These are phyloP conservation scores for Aegilops umbellulata DNA, from an alignment of 176 grass and related monocot species.

Conservation along the genomic window DNA sequence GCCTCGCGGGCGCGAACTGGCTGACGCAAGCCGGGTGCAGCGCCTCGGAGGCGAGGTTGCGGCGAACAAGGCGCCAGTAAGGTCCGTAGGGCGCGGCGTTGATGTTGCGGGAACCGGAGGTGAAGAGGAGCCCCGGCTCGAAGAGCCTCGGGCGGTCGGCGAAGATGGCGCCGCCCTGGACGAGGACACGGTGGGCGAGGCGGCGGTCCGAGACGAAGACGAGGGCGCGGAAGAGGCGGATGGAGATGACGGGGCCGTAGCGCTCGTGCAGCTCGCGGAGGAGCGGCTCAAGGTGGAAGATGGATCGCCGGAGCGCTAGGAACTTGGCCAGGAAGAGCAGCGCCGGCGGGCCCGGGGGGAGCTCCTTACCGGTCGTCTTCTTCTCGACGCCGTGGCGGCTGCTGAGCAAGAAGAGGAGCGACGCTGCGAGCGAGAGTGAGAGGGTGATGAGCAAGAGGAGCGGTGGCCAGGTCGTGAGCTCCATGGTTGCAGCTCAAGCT, in stretches of 20 bases:
- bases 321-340: slow-evolving; percentile 27
- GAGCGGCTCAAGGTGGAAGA: slow-evolving; percentile 19
- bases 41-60: slow-evolving; percentile 10
- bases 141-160: slow-evolving; percentile 12
- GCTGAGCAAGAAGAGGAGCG: neutral
- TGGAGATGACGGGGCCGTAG: neutral
- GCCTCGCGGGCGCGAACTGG: slow-evolving; percentile 19
- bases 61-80: slow-evolving; percentile 30
- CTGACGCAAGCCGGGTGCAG: slow-evolving; percentile 14
- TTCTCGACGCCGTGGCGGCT: neutral
- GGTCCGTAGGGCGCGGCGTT: slow-evolving; percentile 39
- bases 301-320: slow-evolving; percentile 5
- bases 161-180: slow-evolving; percentile 40
- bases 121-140: neutral
- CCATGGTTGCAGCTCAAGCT: neutral
- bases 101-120: slow-evolving; percentile 24
- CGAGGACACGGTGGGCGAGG: slow-evolving; percentile 46
- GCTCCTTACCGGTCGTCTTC: neutral
- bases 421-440: neutral
- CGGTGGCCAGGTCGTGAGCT: neutral
- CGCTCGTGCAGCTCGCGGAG: slow-evolving; percentile 27
- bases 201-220: slow-evolving; percentile 8
- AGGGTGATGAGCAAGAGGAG: neutral
- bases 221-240: slow-evolving; percentile 36
- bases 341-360: slow-evolving; percentile 36